Base-by-base conservation (phyloP, 768 basidiomycete species). In the Pholiota molesta region DNA sequence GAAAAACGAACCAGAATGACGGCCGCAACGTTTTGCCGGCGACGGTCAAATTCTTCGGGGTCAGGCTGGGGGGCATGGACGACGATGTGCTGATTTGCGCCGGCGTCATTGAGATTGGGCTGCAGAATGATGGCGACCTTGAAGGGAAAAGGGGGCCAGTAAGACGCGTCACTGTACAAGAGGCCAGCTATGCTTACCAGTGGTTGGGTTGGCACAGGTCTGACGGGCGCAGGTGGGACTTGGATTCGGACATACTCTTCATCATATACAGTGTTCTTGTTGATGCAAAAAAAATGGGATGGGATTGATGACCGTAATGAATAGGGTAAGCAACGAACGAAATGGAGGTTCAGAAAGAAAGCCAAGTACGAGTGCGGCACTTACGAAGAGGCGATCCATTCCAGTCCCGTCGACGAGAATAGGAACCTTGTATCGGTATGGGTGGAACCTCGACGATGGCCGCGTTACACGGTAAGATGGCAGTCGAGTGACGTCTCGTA, bases 231-330 rank as follows among this genome's bases (percentile, higher is more conserved):
- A 2, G 71, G 68, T 26, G 68, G 71, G 14, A 62, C 63, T 4
- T 26, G 23, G 23, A 74, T 52, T 4, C 54, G 19, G 11, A 69
- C 52, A 2, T 55, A 53, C 31, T 65, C 66, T 5, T 72, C 70
- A 44, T 74, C 71, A 23, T 63, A 72, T 21, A 72, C 64, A 2
- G 73, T 74, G 49, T 72, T 69, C 73, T 74, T 51, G 33, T 40
- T 23, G 52, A 39, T 33, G 33, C 31, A 9, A 31, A n/a, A 28
- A 9, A 57, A 17, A 14, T 39, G 2, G 5, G n/a, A 28, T 49
- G 0, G 33, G 37, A 49, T 37, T 13, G 35, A 49, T 8, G 47
- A 49, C 5, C n/a, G n/a, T n/a, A n/a, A n/a, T n/a, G 19, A 26
- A 49, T 49, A 19, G 19, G 47, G 23, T 13, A 21, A 44, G 47